phyloP scores from a whole-genome alignment of 1,139 yeast species.

The Meyerozyma smithsonii region DNA sequence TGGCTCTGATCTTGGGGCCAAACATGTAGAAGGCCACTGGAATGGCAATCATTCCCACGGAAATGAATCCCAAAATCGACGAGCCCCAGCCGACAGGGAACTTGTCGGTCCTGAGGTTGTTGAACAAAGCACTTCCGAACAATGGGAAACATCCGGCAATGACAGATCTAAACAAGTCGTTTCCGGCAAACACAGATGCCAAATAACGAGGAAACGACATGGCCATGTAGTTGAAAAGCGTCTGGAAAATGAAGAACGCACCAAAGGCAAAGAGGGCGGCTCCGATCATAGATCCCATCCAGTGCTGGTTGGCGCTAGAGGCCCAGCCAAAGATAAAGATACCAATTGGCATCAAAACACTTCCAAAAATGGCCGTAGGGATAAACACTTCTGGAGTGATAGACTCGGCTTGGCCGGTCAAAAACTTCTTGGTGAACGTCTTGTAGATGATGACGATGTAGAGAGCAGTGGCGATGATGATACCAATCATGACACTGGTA shows the following conservation, averaged over 20 bases:
- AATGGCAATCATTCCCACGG: constrained; percentile 38
- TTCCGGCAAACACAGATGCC: constrained; percentile 59
- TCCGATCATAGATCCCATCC: constrained; percentile 14
- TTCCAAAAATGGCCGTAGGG: constrained; percentile 11
- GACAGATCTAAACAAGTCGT: constrained; percentile 46
- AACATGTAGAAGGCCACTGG: constrained; percentile 44
- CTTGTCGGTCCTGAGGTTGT: constrained; percentile 32
- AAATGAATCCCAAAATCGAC: constrained; percentile 41
- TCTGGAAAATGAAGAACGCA: constrained; percentile 29
- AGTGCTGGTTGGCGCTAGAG: constrained; percentile 11
- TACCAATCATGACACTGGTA: constrained; percentile 10
- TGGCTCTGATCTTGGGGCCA: constrained; percentile 47
- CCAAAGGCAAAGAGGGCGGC: constrained; percentile 11
- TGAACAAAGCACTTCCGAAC: constrained; percentile 50
- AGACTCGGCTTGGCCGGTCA: constrained; percentile 5
- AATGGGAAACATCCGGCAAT: constrained; percentile 62
- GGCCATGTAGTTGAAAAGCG: constrained; percentile 31
- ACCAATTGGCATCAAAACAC: constrained; percentile 13
- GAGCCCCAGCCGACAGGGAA: constrained; percentile 59
- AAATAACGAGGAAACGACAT: constrained; percentile 35
- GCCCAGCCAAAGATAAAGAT: constrained; percentile 13
- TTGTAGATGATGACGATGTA: constrained; percentile 8
- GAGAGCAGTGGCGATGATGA: constrained; percentile 8
- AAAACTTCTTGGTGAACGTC: constrained; percentile 9
- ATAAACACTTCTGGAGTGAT: constrained; percentile 10